These are phyloP conservation scores for Cordia subcordata DNA, from an alignment of 257 asterid genomes.

Conservation along the genomic window DNA sequence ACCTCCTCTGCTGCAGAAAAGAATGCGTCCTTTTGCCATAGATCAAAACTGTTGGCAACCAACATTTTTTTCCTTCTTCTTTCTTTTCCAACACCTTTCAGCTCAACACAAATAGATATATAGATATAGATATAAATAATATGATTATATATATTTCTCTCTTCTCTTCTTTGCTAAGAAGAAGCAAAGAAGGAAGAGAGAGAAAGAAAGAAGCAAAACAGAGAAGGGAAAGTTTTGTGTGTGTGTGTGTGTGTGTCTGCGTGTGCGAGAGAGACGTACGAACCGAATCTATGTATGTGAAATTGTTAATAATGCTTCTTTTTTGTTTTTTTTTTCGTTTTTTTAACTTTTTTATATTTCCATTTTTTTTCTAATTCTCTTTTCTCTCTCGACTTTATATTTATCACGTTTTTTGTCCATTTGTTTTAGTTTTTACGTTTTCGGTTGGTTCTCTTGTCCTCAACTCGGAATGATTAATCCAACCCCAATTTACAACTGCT, in stretches of 20 bases:
- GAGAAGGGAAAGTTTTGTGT: slow-evolving; percentile 10
- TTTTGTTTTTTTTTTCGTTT: not conserved
- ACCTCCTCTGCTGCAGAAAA: slow-evolving; percentile 95
- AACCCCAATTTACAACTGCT: no score
- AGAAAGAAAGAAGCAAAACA: slow-evolving; percentile 21
- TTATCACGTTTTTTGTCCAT: not conserved
- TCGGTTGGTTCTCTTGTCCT: no score
- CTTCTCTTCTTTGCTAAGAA: slow-evolving; percentile 43
- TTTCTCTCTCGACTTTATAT: no score
- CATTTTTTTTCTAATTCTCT: no score
- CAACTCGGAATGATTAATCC: no score
- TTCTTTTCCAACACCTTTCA: not conserved
- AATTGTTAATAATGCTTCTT: not conserved
- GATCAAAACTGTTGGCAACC: slow-evolving; percentile 81
- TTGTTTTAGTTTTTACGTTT: no score
- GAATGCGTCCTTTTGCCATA: slow-evolving; percentile 88
- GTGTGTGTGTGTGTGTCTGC: not conserved
- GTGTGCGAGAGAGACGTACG: slow-evolving; percentile 32
- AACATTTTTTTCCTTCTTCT: slow-evolving; percentile 38
- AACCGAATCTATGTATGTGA: slow-evolving; percentile 32
- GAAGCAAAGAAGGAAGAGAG: slow-evolving; percentile 54
- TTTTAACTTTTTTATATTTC: no score
- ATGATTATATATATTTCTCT: slow-evolving; percentile 12
- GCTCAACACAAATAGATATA: no score
- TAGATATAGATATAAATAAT: no score